Conservation (phyloP, 2,329 filamentous ascomycete species). For the Diaporthe humulicola region DNA sequence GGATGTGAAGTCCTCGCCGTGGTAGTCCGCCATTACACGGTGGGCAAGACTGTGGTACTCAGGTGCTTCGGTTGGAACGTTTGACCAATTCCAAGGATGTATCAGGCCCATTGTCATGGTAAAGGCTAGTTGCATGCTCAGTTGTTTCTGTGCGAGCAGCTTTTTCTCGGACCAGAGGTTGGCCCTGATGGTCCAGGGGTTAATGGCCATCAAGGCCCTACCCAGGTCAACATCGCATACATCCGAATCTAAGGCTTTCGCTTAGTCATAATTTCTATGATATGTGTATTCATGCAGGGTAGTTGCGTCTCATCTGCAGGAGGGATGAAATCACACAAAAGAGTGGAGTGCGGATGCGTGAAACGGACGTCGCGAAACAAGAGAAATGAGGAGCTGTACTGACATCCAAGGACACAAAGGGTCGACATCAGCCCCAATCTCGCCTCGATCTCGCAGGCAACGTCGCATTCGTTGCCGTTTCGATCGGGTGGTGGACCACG, state of each 20-base stretch:
- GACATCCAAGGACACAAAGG: conserved; percentile 39
- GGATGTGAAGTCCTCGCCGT: conserved; percentile 32
- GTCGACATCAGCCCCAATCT: conserved; percentile 37
- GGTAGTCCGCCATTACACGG: conserved; percentile 37
- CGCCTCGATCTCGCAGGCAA: conserved; percentile 33
- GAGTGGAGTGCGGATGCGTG: background rate
- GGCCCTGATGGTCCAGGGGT: conserved; percentile 37
- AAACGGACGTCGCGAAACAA: background rate
- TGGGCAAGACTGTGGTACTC: conserved; percentile 35
- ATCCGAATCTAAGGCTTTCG: conserved; percentile 35
- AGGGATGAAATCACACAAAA: background rate
- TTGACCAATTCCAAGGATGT: conserved; percentile 35
- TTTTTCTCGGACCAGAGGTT: conserved; percentile 36
- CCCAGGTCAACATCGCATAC: conserved; percentile 37
- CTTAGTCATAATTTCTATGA: conserved; percentile 8
- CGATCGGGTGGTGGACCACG: background rate
- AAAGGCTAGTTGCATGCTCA: conserved; percentile 38
- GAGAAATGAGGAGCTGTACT: conserved; percentile 6
- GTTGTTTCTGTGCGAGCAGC: conserved; percentile 35
- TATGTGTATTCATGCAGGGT: background rate
- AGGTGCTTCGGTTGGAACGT: conserved; percentile 7
- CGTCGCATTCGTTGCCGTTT: background rate
- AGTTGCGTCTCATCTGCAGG: background rate
- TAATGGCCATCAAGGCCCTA: conserved; percentile 37
- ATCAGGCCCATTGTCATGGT: conserved; percentile 36